phyloP scores from a whole-genome alignment of 1,284 basidiomycete species.

The Ganoderma lucidum region DNA sequence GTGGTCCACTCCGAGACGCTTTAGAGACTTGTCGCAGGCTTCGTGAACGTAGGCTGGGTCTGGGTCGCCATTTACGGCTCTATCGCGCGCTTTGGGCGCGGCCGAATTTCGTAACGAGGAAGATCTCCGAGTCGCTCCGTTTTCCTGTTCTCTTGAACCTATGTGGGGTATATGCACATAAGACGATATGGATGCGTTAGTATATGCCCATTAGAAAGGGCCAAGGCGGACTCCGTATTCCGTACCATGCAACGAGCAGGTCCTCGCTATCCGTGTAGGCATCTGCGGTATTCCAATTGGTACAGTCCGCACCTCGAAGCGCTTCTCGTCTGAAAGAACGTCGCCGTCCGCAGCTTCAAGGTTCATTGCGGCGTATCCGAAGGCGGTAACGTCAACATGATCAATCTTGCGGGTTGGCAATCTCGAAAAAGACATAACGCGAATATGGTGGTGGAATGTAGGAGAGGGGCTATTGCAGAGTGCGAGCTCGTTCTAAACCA shows the following conservation, averaged over 20 bases:
- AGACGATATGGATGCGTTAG: not conserved
- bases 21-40: slow-evolving; percentile 28
- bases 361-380: slow-evolving; percentile 42
- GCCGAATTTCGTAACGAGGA: slow-evolving; percentile 57
- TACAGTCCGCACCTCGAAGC: slow-evolving; percentile 41
- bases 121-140: slow-evolving; percentile 42
- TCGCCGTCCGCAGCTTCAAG: slow-evolving; percentile 37
- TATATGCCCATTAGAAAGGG: not conserved
- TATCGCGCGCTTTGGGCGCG: slow-evolving; percentile 14
- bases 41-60: slow-evolving; percentile 42
- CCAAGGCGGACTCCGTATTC: too few relatives aligned
- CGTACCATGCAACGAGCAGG: slow-evolving; percentile 41
- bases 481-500: not conserved
- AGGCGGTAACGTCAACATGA: slow-evolving; percentile 32
- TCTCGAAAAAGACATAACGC: not conserved
- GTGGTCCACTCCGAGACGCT: not conserved
- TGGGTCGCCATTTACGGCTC: slow-evolving; percentile 33
- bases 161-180: not conserved
- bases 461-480: not conserved
- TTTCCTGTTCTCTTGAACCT: slow-evolving; percentile 43
- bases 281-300: slow-evolving; percentile 43
- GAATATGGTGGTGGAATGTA: not conserved
- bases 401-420: slow-evolving; percentile 18
- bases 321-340: slow-evolving; percentile 38
- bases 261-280: slow-evolving; percentile 42